A percentile compares a stretch with the other conserved stretches of the same genome.
phyloP scores from a whole-genome alignment of 331 rosid species.

The Arachis monticola region DNA sequence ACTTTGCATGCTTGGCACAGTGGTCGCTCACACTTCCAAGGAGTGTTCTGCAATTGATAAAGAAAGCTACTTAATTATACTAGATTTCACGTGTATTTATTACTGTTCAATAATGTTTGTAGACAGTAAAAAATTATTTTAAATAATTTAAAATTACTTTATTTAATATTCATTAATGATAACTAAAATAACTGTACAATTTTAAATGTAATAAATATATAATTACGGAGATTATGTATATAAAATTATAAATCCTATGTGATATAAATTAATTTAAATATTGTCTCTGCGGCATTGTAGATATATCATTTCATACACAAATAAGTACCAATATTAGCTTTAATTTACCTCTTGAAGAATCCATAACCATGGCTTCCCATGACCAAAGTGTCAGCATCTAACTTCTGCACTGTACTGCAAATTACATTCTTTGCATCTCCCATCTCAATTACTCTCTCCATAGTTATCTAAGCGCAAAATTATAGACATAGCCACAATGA shows the following conservation, averaged over 20 bases:
- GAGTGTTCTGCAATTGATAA: constrained; percentile 59
- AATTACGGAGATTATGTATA: no score
- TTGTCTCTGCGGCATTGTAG: no score
- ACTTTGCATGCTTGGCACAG: constrained; percentile 71
- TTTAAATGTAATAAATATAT: no score
- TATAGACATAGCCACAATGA: not conserved
- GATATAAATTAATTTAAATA: no score
- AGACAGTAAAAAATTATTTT: no score
- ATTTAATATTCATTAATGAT: no score
- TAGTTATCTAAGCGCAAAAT: constrained; percentile 48
- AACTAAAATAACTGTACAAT: no score
- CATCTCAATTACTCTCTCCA: constrained; percentile 62
- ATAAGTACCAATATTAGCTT: not conserved
- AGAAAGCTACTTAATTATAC: not conserved
- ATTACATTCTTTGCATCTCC: constrained; percentile 90
- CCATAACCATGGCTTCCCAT: constrained; percentile 94
- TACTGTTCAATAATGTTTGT: no score
- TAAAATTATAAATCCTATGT: no score
- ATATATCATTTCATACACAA: not conserved
- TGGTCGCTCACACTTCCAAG: constrained; percentile 89
- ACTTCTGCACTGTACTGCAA: constrained; percentile 64
- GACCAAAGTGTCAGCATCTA: constrained; percentile 76
- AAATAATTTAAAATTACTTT: no score
- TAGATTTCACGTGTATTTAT: not conserved
- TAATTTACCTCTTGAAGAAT: constrained; percentile 69